A percentile compares a stretch with the other conserved stretches of the same genome.
Conservation (phyloP, 108 stramenopile species). For the Skeletonema costatum region DNA sequence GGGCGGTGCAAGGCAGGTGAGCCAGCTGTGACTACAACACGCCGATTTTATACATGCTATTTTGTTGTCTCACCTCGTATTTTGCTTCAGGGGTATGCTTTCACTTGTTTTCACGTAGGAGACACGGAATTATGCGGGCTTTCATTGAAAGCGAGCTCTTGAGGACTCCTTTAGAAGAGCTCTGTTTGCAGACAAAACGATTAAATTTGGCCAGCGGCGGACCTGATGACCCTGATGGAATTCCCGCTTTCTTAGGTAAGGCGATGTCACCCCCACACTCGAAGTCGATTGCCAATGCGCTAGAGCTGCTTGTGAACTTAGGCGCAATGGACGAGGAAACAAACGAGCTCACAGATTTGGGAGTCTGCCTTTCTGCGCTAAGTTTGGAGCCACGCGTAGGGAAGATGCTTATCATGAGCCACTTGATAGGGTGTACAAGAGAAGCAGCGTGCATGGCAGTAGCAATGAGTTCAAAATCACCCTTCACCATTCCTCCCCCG, state of each 20-base stretch:
- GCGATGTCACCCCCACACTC: conserved; percentile 78
- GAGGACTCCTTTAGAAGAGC: conserved; percentile 77
- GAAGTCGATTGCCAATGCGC: conserved; percentile 60
- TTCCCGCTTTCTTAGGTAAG: conserved; percentile 68
- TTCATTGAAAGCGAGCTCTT: conserved; percentile 80
- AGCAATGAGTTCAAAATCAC: conserved; percentile 67
- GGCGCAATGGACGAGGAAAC: conserved; percentile 77
- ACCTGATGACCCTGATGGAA: conserved; percentile 66
- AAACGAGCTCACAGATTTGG: conserved; percentile 77
- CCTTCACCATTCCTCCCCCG: conserved; percentile 66
- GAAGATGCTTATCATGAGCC: conserved; percentile 78
- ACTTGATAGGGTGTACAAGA: conserved; percentile 64
- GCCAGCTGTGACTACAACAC: conserved; percentile 57
- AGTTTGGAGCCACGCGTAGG: conserved; percentile 72
- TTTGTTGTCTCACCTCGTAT: conserved; percentile 28
- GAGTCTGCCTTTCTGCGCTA: conserved; percentile 62
- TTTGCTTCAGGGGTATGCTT: conserved; percentile 82
- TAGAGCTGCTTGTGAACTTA: conserved; percentile 72
- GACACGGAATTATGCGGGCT: conserved; percentile 57
- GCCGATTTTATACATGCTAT: conserved; percentile 12
- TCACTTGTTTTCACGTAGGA: conserved; percentile 68
- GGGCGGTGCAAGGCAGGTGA: conserved; percentile 93
- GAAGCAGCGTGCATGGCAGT: conserved; percentile 67
- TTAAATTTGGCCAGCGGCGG: conserved; percentile 68
- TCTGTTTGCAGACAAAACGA: conserved; percentile 69